phyloP scores from a whole-genome alignment of 371 early-diverging fungal species.

The Chytridium lagenaria region DNA sequence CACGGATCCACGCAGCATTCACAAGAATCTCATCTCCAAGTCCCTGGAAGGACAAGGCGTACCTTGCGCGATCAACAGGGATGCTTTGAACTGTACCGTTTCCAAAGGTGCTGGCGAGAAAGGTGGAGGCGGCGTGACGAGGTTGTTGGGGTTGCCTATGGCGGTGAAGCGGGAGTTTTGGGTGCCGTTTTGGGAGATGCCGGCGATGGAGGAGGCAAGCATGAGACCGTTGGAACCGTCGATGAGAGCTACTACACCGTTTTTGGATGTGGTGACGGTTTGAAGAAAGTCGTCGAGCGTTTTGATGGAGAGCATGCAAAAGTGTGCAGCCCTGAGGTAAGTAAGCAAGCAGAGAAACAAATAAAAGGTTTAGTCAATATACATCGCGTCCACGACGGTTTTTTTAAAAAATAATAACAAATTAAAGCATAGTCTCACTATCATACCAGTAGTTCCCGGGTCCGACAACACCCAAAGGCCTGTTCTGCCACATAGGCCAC shows the following conservation, averaged over 20 bases:
- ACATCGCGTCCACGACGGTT: too few species aligned
- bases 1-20: slow-evolving; percentile 17
- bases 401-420: too few species aligned
- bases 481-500: background rate
- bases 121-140: slow-evolving; percentile 16
- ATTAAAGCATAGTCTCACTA: background rate
- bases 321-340: background rate
- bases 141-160: slow-evolving; percentile 22
- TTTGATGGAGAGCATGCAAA: slow-evolving; percentile 4
- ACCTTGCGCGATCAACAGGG: background rate
- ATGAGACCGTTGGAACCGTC: slow-evolving; percentile 22
- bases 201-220: slow-evolving; percentile 8
- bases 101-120: slow-evolving; percentile 5
- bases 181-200: slow-evolving; percentile 10
- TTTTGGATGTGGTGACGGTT: background rate
- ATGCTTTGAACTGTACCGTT: slow-evolving; percentile 17
- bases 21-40: slow-evolving; percentile 16
- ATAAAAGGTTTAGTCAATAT: too few species aligned
- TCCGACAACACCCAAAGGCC: slow-evolving; percentile 4
- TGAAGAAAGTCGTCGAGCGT: slow-evolving; percentile 13
- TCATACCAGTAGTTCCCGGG: background rate
- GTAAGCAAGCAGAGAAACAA: too few species aligned
- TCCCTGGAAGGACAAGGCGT: background rate
- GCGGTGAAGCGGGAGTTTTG: slow-evolving; percentile 11
- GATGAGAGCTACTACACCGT: slow-evolving; percentile 12